phyloP scores from a whole-genome alignment of 2,329 filamentous ascomycete genomes.

The Colletotrichum sojae region DNA sequence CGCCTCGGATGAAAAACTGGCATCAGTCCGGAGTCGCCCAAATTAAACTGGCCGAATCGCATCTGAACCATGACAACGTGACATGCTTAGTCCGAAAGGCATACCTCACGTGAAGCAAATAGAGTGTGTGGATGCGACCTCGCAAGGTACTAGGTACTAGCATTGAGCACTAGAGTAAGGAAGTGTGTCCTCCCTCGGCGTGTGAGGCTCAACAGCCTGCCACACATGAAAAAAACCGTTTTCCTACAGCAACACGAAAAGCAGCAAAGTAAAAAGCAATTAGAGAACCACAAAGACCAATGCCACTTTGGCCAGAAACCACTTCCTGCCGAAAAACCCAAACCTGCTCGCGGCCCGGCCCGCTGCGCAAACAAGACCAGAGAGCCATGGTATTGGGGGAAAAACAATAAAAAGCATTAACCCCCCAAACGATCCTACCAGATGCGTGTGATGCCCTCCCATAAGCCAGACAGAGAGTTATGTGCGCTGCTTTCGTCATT shows the following conservation, averaged over 20 bases:
- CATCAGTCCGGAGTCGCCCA: no score
- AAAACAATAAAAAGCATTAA: neutral
- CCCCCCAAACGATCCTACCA: conserved; percentile 10
- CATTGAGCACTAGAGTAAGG: conserved; percentile 26
- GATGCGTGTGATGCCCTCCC: conserved; percentile 16
- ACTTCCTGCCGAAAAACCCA: conserved; percentile 4
- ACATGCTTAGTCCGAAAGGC: neutral
- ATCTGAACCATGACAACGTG: no score
- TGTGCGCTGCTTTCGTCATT: conserved; percentile 41
- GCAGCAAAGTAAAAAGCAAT: no score
- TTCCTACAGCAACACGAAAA: conserved; percentile 18
- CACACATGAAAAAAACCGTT: conserved; percentile 16
- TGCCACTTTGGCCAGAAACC: conserved; percentile 4
- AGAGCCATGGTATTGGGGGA: neutral
- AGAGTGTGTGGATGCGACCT: neutral
- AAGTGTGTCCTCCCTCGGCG: conserved; percentile 4
- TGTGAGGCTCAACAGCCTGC: conserved; percentile 13
- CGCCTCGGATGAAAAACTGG: no score
- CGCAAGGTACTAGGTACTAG: conserved; percentile 19
- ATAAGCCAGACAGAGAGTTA: conserved; percentile 36
- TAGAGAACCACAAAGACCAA: neutral
- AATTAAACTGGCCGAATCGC: no score
- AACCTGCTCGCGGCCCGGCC: neutral
- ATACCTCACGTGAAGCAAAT: neutral
- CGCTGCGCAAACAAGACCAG: conserved; percentile 2